phyloP scores from a whole-genome alignment of 352 stramenopile species.

The Globisporangium nodosum region DNA sequence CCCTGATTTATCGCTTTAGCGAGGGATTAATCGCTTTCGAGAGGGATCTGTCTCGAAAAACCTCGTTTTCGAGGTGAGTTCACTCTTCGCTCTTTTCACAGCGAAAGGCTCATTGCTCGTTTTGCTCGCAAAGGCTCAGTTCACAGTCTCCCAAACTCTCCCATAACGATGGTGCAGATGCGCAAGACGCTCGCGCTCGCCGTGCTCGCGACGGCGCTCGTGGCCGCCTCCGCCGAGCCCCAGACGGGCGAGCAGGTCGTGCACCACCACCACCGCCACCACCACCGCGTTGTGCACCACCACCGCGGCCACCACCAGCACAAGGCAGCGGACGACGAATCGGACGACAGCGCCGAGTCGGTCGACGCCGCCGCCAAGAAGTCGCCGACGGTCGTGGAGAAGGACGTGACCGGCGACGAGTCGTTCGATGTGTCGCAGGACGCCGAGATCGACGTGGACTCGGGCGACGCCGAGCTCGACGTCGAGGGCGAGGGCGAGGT shows the following conservation, averaged over 20 bases:
- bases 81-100: not conserved
- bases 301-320: slow-evolving; percentile 2
- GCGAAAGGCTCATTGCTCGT: not conserved
- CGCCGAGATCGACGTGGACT: slow-evolving; percentile 27
- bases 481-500: slow-evolving; percentile 15
- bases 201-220: slow-evolving; percentile 13
- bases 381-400: slow-evolving; percentile 7
- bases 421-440: slow-evolving; percentile 19
- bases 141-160: not conserved
- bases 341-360: not conserved
- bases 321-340: slow-evolving; percentile 3
- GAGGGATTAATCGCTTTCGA: not conserved
- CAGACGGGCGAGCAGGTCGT: not conserved
- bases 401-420: slow-evolving; percentile 21
- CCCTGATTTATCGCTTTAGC: not conserved
- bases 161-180: slow-evolving; percentile 10
- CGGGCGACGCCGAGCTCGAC: slow-evolving; percentile 18
- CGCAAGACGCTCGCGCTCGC: slow-evolving; percentile 17
- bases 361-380: not conserved
- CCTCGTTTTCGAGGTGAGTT: not conserved
- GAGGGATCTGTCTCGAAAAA: not conserved
- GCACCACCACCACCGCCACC: slow-evolving; percentile 12
- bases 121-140: slow-evolving; percentile 2
- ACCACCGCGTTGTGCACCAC: slow-evolving; percentile 11
- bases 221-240: slow-evolving; percentile 4